Conservation (phyloP, 2,329 filamentous ascomycete genomes). For the Dactylonectria estremocensis region DNA sequence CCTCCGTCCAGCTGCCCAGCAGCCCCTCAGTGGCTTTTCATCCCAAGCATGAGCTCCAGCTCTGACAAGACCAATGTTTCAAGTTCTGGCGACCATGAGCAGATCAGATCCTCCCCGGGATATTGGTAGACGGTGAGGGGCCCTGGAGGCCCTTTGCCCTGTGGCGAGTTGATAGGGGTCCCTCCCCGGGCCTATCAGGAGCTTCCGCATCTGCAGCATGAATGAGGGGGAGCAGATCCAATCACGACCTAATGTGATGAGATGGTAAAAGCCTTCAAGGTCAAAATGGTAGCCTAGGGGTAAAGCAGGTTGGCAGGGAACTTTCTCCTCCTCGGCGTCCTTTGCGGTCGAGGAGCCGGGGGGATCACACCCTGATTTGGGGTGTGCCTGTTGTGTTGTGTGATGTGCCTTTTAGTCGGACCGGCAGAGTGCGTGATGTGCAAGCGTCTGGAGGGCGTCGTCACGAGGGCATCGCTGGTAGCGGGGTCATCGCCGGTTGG, state of each 20-base stretch:
- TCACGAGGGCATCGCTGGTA: conserved; percentile 45
- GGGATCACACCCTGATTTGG: conserved; percentile 30
- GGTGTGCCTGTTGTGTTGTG: conserved; percentile 6
- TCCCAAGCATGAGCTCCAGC: conserved; percentile 33
- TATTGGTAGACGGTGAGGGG: conserved; percentile 16
- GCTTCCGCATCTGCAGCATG: conserved; percentile 17
- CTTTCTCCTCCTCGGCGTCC: conserved; percentile 29
- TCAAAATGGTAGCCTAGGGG: conserved; percentile 14
- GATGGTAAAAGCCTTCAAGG: conserved; percentile 7
- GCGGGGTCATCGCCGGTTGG: conserved; percentile 42
- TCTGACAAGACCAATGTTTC: conserved; percentile 49
- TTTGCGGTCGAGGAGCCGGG: conserved; percentile 34
- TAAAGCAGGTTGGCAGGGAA: conserved; percentile 21
- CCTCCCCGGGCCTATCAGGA: conserved; percentile 3
- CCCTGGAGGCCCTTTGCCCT: conserved; percentile 34
- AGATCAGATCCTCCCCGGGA: conserved; percentile 39
- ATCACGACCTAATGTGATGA: conserved; percentile 11
- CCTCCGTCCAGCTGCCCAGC: conserved; percentile 28
- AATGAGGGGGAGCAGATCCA: conserved; percentile 13
- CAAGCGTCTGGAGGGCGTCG: conserved; percentile 32
- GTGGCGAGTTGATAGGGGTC: conserved; percentile 43
- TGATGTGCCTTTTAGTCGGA: conserved; percentile 29
- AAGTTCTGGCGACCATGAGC: conserved; percentile 28
- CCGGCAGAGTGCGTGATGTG: conserved; percentile 36
- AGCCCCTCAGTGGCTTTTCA: conserved; percentile 40